Conservation (phyloP, 1,139 yeast genomes). For the Scheffersomyces stambukii region DNA sequence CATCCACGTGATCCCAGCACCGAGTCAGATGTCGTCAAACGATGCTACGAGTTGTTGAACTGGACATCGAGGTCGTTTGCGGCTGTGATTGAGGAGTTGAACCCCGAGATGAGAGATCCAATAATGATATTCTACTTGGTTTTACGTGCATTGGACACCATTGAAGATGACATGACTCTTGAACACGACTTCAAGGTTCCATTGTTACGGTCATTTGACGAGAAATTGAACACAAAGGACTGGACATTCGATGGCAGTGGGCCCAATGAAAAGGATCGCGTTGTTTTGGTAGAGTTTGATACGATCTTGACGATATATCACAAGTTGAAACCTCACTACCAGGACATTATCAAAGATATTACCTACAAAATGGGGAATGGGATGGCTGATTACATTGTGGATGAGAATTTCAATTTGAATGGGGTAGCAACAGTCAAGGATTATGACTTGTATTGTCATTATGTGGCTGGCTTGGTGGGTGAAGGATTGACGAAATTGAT, state of each 20-base stretch:
- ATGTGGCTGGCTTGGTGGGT: slow-evolving; percentile 97
- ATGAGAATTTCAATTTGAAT: slow-evolving; percentile 70
- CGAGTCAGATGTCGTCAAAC: slow-evolving; percentile 36
- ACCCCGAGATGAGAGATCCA: slow-evolving; percentile 83
- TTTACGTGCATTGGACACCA: slow-evolving; percentile 88
- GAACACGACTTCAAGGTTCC: slow-evolving; percentile 70
- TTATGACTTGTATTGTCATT: slow-evolving; percentile 89
- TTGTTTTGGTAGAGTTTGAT: slow-evolving; percentile 74
- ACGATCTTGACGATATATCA: slow-evolving; percentile 66
- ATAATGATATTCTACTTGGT: slow-evolving; percentile 81
- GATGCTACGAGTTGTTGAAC: slow-evolving; percentile 67
- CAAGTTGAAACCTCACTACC: slow-evolving; percentile 69
- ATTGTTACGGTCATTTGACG: slow-evolving; percentile 63
- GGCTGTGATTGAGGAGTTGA: slow-evolving; percentile 85
- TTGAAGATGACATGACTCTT: slow-evolving; percentile 94
- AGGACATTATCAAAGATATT: slow-evolving; percentile 72
- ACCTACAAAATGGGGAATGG: slow-evolving; percentile 91
- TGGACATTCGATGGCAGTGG: slow-evolving; percentile 81
- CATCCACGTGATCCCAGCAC: slow-evolving; percentile 44
- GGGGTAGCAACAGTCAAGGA: slow-evolving; percentile 79
- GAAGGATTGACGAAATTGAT: slow-evolving; percentile 87
- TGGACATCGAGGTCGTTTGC: slow-evolving; percentile 87
- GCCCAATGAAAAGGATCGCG: slow-evolving; percentile 76
- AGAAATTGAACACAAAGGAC: slow-evolving; percentile 55
- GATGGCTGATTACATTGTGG: slow-evolving; percentile 89